A percentile compares a stretch with the other conserved stretches of the same genome.
Evolutionary conservation across 768 basidiomycete genomes (phyloP).

Genomic region (Boletus speciosus): DNA sequence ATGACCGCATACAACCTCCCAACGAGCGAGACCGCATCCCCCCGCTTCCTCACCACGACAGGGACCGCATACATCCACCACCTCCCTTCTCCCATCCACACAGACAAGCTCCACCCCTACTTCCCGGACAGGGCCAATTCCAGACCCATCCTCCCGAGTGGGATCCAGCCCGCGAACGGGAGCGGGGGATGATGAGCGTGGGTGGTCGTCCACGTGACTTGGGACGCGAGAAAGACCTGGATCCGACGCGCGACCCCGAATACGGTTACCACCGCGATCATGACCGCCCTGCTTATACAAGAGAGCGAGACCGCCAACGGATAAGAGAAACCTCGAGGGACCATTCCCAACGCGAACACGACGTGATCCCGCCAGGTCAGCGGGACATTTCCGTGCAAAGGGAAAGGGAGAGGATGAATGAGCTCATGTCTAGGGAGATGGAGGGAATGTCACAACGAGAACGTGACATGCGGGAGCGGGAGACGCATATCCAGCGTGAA

Average conservation of each 20-base stretch:
- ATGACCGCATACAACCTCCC: constrained; percentile 23
- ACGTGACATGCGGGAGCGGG: constrained; percentile 25
- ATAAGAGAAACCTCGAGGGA: constrained; percentile 19
- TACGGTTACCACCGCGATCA: constrained; percentile 23
- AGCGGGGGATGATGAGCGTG: constrained; percentile 19
- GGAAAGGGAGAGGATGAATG: constrained; percentile 26
- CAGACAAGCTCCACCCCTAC: constrained; percentile 13
- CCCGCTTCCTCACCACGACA: constrained; percentile 20
- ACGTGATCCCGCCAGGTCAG: constrained; percentile 14
- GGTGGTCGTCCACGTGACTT: constrained; percentile 24
- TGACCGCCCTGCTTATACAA: constrained; percentile 19
- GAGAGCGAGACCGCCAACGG: constrained; percentile 25
- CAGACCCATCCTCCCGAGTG: constrained; percentile 28
- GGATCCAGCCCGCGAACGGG: constrained; percentile 25
- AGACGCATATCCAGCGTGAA: constrained; percentile 27
- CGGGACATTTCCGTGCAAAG: constrained; percentile 24
- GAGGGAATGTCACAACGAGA: constrained; percentile 26
- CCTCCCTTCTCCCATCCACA: constrained; percentile 20
- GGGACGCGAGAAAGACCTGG: constrained; percentile 23
- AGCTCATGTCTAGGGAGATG: constrained; percentile 21
- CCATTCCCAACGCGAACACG: constrained; percentile 25
- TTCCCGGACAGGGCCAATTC: constrained; percentile 33
- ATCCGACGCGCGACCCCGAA: constrained; percentile 24
- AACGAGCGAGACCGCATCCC: constrained; percentile 27
- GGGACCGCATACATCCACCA: constrained; percentile 29